Percentiles rank a stretch among this genome's conserved stretches.
These are phyloP conservation scores for Antrodiella citrinella DNA, from an alignment of 768 basidiomycete genomes.

Conservation along the genomic window DNA sequence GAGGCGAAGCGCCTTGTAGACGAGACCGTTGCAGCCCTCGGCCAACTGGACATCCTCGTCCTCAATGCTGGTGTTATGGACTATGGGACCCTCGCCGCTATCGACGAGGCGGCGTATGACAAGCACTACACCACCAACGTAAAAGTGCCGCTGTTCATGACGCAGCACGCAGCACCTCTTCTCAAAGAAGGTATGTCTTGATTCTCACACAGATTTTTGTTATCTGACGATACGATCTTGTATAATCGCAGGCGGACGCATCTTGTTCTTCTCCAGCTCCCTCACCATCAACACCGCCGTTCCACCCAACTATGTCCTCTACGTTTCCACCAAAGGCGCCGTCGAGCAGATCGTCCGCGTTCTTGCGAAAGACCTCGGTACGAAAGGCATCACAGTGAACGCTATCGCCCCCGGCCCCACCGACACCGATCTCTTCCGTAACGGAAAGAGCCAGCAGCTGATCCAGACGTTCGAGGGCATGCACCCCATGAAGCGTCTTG, in stretches of 20 bases:
- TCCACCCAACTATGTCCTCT: constrained; percentile 35
- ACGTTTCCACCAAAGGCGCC: constrained; percentile 46
- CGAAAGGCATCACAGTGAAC: constrained; percentile 42
- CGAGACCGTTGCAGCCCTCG: constrained; percentile 19
- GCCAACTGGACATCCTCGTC: constrained; percentile 23
- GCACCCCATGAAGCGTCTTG: constrained; percentile 35
- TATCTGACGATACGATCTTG: neutral
- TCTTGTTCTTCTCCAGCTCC: constrained; percentile 46
- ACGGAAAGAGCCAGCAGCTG: constrained; percentile 34
- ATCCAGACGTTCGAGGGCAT: constrained; percentile 35
- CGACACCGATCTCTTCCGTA: constrained; percentile 41
- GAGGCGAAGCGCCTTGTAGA: constrained; percentile 17
- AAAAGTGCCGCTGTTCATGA: constrained; percentile 44
- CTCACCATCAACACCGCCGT: constrained; percentile 34
- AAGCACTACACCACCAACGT: constrained; percentile 42
- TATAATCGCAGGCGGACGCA: constrained; percentile 31
- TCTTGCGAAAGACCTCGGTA: constrained; percentile 44
- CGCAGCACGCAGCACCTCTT: constrained; percentile 32
- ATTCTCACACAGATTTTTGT: neutral
- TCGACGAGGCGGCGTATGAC: neutral
- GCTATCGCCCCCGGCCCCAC: constrained; percentile 41
- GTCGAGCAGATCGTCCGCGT: constrained; percentile 46
- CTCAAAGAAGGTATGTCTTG: constrained; percentile 33
- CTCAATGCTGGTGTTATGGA: constrained; percentile 18
- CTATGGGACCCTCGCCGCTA: neutral